A percentile compares a stretch with the other conserved stretches of the same genome.
Evolutionary conservation across 805 yeast genomes (phyloP).

Genomic region (Starmerella bombi): DNA sequence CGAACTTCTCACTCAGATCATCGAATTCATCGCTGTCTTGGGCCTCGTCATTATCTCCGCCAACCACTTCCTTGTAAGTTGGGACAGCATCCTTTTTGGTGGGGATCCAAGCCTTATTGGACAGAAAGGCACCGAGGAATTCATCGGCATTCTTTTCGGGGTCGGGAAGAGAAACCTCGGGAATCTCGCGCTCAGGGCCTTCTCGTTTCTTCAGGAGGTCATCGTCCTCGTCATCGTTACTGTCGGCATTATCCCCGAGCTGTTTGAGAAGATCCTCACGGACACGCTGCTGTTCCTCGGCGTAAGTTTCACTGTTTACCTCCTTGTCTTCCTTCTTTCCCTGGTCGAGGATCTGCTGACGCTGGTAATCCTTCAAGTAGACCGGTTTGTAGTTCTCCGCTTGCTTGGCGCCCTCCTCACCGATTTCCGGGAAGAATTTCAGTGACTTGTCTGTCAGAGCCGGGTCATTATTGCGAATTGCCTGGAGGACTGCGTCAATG

Average conservation of each 20-base stretch:
- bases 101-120: slow-evolving; percentile 83
- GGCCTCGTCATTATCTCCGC: slow-evolving; percentile 43
- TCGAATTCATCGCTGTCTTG: slow-evolving; percentile 78
- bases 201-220: slow-evolving; percentile 51
- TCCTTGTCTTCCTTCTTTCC: slow-evolving; percentile 42
- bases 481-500: slow-evolving; percentile 53
- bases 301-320: slow-evolving; percentile 45
- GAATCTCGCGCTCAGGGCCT: slow-evolving; percentile 29
- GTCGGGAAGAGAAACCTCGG: slow-evolving; percentile 39
- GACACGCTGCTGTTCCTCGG: slow-evolving; percentile 61
- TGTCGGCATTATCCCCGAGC: slow-evolving; percentile 45
- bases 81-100: slow-evolving; percentile 32
- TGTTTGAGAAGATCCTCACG: slow-evolving; percentile 60
- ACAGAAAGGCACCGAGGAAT: slow-evolving; percentile 61
- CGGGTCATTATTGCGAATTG: slow-evolving; percentile 54
- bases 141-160: slow-evolving; percentile 49
- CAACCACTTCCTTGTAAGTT: slow-evolving; percentile 28
- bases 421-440: slow-evolving; percentile 61
- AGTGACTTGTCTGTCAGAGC: slow-evolving; percentile 52
- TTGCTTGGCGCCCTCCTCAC: slow-evolving; percentile 26
- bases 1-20: slow-evolving; percentile 80
- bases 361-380: slow-evolving; percentile 82
- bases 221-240: slow-evolving; percentile 29
- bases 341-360: slow-evolving; percentile 55
- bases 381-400: slow-evolving; percentile 45